These are phyloP conservation scores for Diutina rugosa DNA, from an alignment of 1,139 yeast species.

Conservation along the genomic window DNA sequence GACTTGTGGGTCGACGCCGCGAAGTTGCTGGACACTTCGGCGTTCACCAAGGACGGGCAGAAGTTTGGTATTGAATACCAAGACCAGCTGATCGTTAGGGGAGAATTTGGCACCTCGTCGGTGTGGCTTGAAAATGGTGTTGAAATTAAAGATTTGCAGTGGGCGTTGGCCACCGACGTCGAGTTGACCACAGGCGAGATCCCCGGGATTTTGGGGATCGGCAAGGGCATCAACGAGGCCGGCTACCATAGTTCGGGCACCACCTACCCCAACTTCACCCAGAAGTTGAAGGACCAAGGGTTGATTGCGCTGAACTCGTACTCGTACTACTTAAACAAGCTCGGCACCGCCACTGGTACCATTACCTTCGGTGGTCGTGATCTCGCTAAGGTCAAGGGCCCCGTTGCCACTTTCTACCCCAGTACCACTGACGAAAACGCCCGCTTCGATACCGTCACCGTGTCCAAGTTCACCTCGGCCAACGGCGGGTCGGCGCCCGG, in stretches of 20 bases:
- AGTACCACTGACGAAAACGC: neutral
- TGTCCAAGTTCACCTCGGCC: neutral
- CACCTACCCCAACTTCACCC: neutral
- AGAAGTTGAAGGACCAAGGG: neutral
- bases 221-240: neutral
- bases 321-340: neutral
- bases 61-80: slow-evolving; percentile 4
- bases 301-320: neutral
- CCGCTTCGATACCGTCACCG: neutral
- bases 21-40: neutral
- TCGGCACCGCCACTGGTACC: neutral
- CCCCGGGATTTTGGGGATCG: slow-evolving; percentile 6
- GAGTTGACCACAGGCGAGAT: neutral
- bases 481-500: neutral
- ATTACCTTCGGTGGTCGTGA: neutral
- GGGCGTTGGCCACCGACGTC: slow-evolving; percentile 4
- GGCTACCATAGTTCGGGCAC: neutral
- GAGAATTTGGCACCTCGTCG: slow-evolving; percentile 4
- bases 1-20: slow-evolving; percentile 6
- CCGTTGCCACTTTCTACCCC: neutral
- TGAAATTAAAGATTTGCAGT: slow-evolving; percentile 5
- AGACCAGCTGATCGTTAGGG: slow-evolving; percentile 3
- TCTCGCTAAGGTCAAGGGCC: neutral
- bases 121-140: slow-evolving; percentile 2
- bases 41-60: slow-evolving; percentile 3